A percentile compares a stretch with the other conserved stretches of the same genome.
Evolutionary conservation across 2,329 filamentous ascomycete genomes (phyloP).

Genomic region (Alternaria brassicae): DNA sequence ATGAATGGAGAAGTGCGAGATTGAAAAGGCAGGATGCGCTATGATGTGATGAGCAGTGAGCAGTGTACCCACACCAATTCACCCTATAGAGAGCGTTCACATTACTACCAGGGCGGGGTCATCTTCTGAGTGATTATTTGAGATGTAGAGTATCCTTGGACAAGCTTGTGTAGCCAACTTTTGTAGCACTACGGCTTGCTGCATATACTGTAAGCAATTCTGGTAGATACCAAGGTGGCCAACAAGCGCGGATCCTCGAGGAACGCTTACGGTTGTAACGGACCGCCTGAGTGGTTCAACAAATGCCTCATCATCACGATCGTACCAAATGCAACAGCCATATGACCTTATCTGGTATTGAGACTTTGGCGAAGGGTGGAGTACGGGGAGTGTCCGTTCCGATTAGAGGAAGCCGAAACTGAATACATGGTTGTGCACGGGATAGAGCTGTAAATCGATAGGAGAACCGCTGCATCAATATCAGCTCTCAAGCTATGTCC

Average conservation of each 20-base stretch:
- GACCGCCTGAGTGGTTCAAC: background rate
- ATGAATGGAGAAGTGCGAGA: background rate
- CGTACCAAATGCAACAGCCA: background rate
- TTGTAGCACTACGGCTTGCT: background rate
- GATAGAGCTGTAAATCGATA: background rate
- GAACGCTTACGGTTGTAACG: background rate
- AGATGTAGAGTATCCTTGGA: background rate
- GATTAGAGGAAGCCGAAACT: background rate
- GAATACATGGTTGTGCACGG: background rate
- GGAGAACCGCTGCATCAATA: background rate
- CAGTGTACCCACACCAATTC: background rate
- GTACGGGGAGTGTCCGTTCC: background rate
- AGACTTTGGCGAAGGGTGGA: background rate
- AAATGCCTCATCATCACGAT: background rate
- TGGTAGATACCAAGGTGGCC: background rate
- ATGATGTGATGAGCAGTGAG: background rate
- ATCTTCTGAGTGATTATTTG: background rate
- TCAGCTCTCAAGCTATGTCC: background rate
- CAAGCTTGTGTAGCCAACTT: background rate
- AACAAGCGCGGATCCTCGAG: background rate
- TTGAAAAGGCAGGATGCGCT: background rate
- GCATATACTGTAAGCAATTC: background rate
- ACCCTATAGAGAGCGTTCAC: background rate
- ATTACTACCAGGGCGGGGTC: background rate
- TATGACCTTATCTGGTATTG: background rate